These are phyloP conservation scores for Xylaria bambusicola DNA, from an alignment of 495 filamentous ascomycete genomes.

Conservation along the genomic window DNA sequence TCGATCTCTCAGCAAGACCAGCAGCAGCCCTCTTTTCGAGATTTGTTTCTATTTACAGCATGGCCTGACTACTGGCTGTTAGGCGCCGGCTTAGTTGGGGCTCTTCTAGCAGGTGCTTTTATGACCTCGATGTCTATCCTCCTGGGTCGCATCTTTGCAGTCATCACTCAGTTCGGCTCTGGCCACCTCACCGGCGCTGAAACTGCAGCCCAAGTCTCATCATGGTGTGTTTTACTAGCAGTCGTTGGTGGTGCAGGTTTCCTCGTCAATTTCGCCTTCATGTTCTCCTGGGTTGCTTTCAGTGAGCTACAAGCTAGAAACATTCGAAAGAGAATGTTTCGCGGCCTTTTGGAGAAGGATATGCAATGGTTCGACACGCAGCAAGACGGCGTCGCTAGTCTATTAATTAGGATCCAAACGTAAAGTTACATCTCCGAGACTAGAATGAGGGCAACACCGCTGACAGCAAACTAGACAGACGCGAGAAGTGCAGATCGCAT, in stretches of 20 bases:
- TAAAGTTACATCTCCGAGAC: slow-evolving; percentile 41
- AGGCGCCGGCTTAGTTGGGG: slow-evolving; percentile 47
- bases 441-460: slow-evolving; percentile 4
- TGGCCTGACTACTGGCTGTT: slow-evolving; percentile 60
- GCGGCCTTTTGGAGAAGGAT: slow-evolving; percentile 66
- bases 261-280: slow-evolving; percentile 65
- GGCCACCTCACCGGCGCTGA: slow-evolving; percentile 49
- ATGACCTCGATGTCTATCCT: slow-evolving; percentile 68
- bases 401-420: slow-evolving; percentile 74
- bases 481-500: slow-evolving; percentile 77
- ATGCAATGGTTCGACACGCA: slow-evolving; percentile 82
- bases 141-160: slow-evolving; percentile 74
- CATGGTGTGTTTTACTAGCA: slow-evolving; percentile 59
- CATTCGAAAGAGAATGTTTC: slow-evolving; percentile 66
- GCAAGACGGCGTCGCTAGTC: slow-evolving; percentile 68
- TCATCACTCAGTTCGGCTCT: slow-evolving; percentile 66
- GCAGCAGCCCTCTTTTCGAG: slow-evolving; percentile 30
- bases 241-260: slow-evolving; percentile 64
- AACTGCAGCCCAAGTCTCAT: slow-evolving; percentile 57
- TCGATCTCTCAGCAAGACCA: slow-evolving; percentile 40
- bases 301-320: slow-evolving; percentile 77
- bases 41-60: slow-evolving; percentile 74
- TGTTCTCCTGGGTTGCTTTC: slow-evolving; percentile 69
- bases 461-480: slow-evolving; percentile 60
- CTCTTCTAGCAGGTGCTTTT: slow-evolving; percentile 62